These are phyloP conservation scores for Ogataea chonburiensis DNA, from an alignment of 805 yeast genomes.

Conservation along the genomic window DNA sequence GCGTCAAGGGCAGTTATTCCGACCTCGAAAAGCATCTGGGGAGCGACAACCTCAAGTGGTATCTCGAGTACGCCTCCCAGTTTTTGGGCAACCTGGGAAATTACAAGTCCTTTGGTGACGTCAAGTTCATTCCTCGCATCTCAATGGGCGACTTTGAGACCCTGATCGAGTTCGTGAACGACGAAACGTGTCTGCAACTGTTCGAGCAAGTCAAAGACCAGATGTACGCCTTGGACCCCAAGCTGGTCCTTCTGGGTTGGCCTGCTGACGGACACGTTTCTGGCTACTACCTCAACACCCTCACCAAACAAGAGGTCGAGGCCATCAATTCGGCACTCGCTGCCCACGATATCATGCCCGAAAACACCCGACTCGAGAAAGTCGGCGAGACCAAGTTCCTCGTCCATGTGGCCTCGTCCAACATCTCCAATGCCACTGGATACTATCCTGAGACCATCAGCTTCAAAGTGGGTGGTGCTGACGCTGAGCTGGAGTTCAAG, in stretches of 20 bases:
- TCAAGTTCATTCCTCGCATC: slow-evolving; percentile 75
- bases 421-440: slow-evolving; percentile 45
- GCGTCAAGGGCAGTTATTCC: slow-evolving; percentile 47
- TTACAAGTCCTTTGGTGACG: slow-evolving; percentile 85
- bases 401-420: slow-evolving; percentile 69
- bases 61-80: slow-evolving; percentile 75
- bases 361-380: slow-evolving; percentile 76
- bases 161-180: slow-evolving; percentile 44
- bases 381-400: slow-evolving; percentile 44
- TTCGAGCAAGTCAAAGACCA: slow-evolving; percentile 45
- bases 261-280: slow-evolving; percentile 75
- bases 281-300: slow-evolving; percentile 62
- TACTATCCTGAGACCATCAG: slow-evolving; percentile 54
- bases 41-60: slow-evolving; percentile 40
- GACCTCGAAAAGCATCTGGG: slow-evolving; percentile 35
- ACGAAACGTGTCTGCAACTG: slow-evolving; percentile 33
- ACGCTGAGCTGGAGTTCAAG: slow-evolving; percentile 46
- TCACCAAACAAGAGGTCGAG: slow-evolving; percentile 61
- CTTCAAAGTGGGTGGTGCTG: slow-evolving; percentile 40
- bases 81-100: slow-evolving; percentile 74
- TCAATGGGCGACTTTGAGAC: slow-evolving; percentile 45
- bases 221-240: slow-evolving; percentile 50
- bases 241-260: slow-evolving; percentile 66
- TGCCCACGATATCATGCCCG: slow-evolving; percentile 63
- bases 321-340: slow-evolving; percentile 67